Conservation (phyloP, 352 stramenopile species). For the Pelagophyceae sp. region DNA sequence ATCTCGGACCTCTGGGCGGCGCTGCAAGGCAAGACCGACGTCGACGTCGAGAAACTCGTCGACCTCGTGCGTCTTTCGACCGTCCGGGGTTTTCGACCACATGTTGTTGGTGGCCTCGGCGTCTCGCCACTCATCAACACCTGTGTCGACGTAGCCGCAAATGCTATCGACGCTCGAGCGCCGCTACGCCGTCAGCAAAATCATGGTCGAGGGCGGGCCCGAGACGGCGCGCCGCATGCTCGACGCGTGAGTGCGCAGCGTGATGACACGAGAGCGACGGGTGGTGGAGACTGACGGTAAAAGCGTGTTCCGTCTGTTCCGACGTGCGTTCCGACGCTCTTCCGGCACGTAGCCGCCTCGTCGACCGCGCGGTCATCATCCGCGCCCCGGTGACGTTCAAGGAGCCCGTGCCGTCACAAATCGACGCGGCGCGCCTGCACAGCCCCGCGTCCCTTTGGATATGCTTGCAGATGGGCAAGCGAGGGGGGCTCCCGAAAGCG, state of each 20-base stretch:
- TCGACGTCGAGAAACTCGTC: neutral
- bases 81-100: too few species aligned
- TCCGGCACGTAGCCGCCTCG: neutral
- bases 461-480: neutral
- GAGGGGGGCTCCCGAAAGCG: too few species aligned
- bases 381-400: conserved; percentile 2
- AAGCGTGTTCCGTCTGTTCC: too few species aligned
- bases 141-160: too few species aligned
- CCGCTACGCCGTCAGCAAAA: neutral
- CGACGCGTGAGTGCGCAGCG: neutral
- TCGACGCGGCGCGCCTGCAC: neutral
- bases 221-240: neutral
- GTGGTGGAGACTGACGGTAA: too few species aligned
- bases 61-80: too few species aligned
- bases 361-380: conserved; percentile 12
- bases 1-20: too few species aligned
- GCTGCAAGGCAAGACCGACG: too few species aligned
- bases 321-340: too few species aligned
- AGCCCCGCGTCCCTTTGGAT: neutral
- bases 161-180: neutral
- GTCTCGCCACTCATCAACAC: too few species aligned
- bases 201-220: conserved; percentile 17
- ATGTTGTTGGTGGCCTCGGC: too few species aligned
- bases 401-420: neutral
- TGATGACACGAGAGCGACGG: neutral